Evolutionary conservation across 2,329 filamentous ascomycete species (phyloP), one percentile per base, ranked within the genome.

Genomic region (Colletotrichum scovillei): DNA sequence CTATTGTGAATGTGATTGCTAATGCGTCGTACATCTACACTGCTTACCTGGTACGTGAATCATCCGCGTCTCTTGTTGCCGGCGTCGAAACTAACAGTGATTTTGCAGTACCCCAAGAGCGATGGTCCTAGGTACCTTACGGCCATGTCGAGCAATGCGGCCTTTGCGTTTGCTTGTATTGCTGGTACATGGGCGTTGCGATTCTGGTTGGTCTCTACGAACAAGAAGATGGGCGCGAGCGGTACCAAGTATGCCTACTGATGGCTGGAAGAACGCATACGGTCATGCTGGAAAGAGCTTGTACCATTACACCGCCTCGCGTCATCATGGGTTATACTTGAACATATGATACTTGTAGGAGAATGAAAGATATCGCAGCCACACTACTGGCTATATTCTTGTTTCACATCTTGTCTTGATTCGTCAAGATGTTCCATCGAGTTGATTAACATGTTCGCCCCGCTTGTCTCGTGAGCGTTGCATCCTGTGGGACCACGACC

Each of bases 21-120:
- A 86, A 86, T 53, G 82, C 81, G 0, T 83, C 81, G 0, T 86
- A 86, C 73, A 83, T 87, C 26, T 87, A 84, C 79, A 86, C 84
- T 1, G 82, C 85, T 0, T 86, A 86, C 67, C 76, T 87, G 5
- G 56, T 58, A 58, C 32, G 56, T 35, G 3, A 9, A 42, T 3
- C 5, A 0, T 7, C 6, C 16, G 5, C 38, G 2, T 42, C 16
- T 1, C 9, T 6, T 5, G 14, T 5, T 22, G 3, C 26, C 2
- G 1, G 12, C 9, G 1, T 14, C 14, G 9, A 6, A 16, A 7
- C 30, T 58, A 24, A 59, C 32, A 2, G 8, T 42, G 12, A 12
- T 30, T 19, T 59, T 42, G 12, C 32, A 59, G 57, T 86, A 84
- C 76, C 83, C 83, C 0, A 78, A 81, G 60, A 81, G 76, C 24